These are phyloP conservation scores for Saccharomyces pastorianus DNA, from an alignment of 1,139 yeast species.

Conservation along the genomic window DNA sequence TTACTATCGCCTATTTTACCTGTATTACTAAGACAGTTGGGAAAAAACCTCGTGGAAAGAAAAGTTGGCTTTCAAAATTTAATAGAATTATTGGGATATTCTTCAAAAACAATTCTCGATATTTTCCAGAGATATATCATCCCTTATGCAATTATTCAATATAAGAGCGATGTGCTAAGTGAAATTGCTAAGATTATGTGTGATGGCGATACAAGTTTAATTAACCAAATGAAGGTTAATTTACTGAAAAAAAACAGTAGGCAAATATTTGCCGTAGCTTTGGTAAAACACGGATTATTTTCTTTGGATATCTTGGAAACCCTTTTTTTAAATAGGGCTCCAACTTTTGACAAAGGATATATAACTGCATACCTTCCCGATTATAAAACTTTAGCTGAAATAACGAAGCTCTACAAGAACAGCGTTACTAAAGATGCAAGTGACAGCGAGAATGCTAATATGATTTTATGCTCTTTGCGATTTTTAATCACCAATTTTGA, in stretches of 20 bases:
- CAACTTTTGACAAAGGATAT: constrained; percentile 25
- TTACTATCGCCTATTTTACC: constrained; percentile 73
- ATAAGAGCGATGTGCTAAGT: constrained; percentile 53
- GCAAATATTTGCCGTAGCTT: constrained; percentile 30
- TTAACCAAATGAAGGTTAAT: constrained; percentile 18
- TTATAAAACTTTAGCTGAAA: constrained; percentile 29
- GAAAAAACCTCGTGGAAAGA: constrained; percentile 43
- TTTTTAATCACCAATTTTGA: constrained; percentile 28
- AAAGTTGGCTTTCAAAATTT: constrained; percentile 52
- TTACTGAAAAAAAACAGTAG: constrained; percentile 27
- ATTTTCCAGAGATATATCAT: constrained; percentile 69
- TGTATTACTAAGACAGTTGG: constrained; percentile 57
- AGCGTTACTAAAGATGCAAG: constrained; percentile 11
- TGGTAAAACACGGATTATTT: constrained; percentile 29
- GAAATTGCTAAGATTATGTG: constrained; percentile 42
- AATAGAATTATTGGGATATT: constrained; percentile 57
- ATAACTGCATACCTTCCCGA: constrained; percentile 28
- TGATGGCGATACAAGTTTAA: constrained; percentile 15
- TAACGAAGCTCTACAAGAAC: constrained; percentile 26
- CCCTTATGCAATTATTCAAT: constrained; percentile 64
- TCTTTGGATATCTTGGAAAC: constrained; percentile 27
- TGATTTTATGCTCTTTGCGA: constrained; percentile 26
- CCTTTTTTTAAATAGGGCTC: constrained; percentile 24
- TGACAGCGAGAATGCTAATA: constrained; percentile 23
- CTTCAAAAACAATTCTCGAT: constrained; percentile 51